These are phyloP conservation scores for Oidiodendron maius DNA, from an alignment of 495 filamentous ascomycete species.

Conservation along the genomic window DNA sequence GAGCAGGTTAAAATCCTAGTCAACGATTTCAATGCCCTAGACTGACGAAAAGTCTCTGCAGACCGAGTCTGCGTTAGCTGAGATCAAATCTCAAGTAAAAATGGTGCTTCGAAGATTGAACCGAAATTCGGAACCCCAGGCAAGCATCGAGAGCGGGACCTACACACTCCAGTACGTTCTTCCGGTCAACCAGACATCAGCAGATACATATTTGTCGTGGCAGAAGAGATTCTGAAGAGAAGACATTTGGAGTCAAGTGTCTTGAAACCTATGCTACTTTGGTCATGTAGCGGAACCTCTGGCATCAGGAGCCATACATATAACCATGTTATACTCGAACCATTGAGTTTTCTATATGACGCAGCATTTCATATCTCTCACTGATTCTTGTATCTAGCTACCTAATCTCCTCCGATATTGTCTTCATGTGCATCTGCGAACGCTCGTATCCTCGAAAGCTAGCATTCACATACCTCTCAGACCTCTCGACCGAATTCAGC, in stretches of 20 bases:
- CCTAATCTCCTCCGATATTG: conserved; percentile 70
- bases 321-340: too few relatives aligned
- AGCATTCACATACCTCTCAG: conserved; percentile 95
- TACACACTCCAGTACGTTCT: conserved; percentile 78
- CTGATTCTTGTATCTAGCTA: too few relatives aligned
- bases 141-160: conserved; percentile 79
- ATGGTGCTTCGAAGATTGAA: conserved; percentile 81
- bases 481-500: conserved; percentile 85
- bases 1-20: conserved; percentile 51
- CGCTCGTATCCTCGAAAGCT: conserved; percentile 94
- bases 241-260: too few relatives aligned
- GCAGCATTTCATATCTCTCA: too few relatives aligned
- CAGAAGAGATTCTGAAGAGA: too few relatives aligned
- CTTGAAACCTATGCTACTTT: too few relatives aligned
- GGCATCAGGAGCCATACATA: too few relatives aligned
- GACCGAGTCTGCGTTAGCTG: conserved; percentile 68
- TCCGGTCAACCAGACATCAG: too few relatives aligned
- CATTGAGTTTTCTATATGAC: too few relatives aligned
- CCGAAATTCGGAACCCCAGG: conserved; percentile 83
- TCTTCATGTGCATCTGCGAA: conserved; percentile 92
- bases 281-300: too few relatives aligned
- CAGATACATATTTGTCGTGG: not conserved
- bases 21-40: not conserved
- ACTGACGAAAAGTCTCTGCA: conserved; percentile 1
- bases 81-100: conserved; percentile 87